These are phyloP conservation scores for Oemleria cerasiformis DNA, from an alignment of 306 rosid genomes.

Conservation along the genomic window DNA sequence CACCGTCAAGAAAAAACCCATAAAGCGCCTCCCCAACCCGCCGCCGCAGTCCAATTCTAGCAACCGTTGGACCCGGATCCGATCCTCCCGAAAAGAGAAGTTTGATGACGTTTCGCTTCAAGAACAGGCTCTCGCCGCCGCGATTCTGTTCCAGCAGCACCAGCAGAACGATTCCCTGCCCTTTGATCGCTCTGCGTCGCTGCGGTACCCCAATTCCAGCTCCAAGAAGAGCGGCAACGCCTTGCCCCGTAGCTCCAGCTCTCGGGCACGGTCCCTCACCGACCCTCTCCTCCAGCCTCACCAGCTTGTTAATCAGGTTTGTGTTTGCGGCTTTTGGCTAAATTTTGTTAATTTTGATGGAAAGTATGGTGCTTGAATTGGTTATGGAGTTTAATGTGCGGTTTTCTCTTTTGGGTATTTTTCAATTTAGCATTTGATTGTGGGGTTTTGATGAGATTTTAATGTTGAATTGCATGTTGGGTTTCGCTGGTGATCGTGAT, in stretches of 20 bases:
- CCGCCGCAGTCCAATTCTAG: conserved; percentile 35
- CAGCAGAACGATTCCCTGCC: conserved; percentile 44
- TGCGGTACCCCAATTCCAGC: conserved; percentile 60
- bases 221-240: conserved; percentile 47
- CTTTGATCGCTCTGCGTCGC: conserved; percentile 80
- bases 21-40: conserved; percentile 56
- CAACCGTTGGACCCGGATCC: conserved; percentile 51
- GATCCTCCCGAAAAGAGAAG: conserved; percentile 54
- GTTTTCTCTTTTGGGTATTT: conserved; percentile 5
- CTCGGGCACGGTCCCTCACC: conserved; percentile 81
- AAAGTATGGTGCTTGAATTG: background rate
- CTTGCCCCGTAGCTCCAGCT: conserved; percentile 81
- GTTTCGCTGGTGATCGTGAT: background rate
- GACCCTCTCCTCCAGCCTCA: conserved; percentile 94
- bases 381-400: background rate
- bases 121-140: conserved; percentile 87
- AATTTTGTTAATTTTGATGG: background rate
- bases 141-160: conserved; percentile 68
- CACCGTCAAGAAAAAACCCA: conserved; percentile 31
- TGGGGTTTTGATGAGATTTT: background rate
- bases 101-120: conserved; percentile 55
- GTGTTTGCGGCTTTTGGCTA: background rate
- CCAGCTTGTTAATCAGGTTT: conserved; percentile 77
- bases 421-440: background rate
- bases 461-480: background rate